These are phyloP conservation scores for Debaryomyces hansenii DNA, from an alignment of 805 yeast species.

Conservation along the genomic window DNA sequence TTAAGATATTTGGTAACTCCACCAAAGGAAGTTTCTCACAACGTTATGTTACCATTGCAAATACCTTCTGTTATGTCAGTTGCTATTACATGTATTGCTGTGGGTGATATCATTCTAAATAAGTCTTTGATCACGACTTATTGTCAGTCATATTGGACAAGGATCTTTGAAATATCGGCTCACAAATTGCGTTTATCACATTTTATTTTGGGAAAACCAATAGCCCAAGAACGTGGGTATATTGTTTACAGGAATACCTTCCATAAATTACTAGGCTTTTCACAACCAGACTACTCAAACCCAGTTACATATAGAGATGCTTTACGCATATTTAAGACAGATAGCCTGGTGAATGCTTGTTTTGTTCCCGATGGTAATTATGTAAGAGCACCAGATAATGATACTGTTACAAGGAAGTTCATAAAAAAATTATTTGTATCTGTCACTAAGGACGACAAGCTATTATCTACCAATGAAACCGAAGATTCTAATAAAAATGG, in stretches of 20 bases:
- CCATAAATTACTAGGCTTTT: conserved; percentile 42
- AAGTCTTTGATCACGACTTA: conserved; percentile 24
- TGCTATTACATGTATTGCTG: conserved; percentile 2
- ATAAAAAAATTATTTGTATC: conserved; percentile 72
- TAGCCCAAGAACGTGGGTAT: conserved; percentile 69
- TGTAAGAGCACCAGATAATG: conserved; percentile 85
- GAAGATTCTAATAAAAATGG: conserved; percentile 9
- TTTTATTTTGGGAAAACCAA: conserved; percentile 66
- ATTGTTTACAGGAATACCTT: conserved; percentile 53
- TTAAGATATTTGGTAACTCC: conserved; percentile 27
- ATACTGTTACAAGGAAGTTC: conserved; percentile 66
- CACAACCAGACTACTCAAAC: conserved; percentile 52
- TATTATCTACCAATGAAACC: conserved; percentile 29
- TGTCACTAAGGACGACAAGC: conserved; percentile 76
- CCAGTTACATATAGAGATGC: conserved; percentile 58
- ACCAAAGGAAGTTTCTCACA: conserved; percentile 7
- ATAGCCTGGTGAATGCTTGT: conserved; percentile 47
- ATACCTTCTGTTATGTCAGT: conserved; percentile 7
- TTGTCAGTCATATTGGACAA: conserved; percentile 58
- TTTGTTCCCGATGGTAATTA: conserved; percentile 80
- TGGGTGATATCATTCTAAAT: conserved; percentile 3
- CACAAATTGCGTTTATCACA: conserved; percentile 70
- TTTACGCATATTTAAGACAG: conserved; percentile 37
- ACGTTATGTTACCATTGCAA: conserved; percentile 29
- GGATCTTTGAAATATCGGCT: conserved; percentile 55